phyloP scores from a whole-genome alignment of 2,329 filamentous ascomycete genomes.

The Gnomoniopsis smithogilvyi region DNA sequence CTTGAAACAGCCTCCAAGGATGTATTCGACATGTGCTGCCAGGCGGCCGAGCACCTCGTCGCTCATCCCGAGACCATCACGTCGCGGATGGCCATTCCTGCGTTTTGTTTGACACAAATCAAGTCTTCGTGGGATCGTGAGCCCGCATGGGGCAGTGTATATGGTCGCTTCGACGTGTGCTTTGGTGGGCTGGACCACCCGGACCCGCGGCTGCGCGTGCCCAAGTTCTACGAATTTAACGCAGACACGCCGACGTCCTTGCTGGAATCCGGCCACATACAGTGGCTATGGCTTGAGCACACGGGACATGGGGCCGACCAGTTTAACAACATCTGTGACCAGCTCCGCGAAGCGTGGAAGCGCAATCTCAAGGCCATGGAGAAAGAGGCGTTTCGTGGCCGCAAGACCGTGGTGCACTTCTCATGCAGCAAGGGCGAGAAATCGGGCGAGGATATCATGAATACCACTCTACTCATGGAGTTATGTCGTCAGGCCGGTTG shows the following conservation, averaged over 20 bases:
- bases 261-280: conserved; percentile 4
- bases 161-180: conserved; percentile 14
- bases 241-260: conserved; percentile 14
- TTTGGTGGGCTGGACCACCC: conserved; percentile 14
- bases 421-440: background rate
- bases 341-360: conserved; percentile 9
- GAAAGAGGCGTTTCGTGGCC: background rate
- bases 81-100: conserved; percentile 9
- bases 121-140: conserved; percentile 7
- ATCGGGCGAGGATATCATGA: background rate
- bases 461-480: background rate
- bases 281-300: conserved; percentile 15
- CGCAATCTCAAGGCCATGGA: conserved; percentile 8
- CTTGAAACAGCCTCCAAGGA: conserved; percentile 10
- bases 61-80: conserved; percentile 11
- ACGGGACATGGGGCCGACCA: conserved; percentile 13
- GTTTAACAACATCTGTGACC: conserved; percentile 5
- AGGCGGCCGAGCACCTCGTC: conserved; percentile 14
- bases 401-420: background rate
- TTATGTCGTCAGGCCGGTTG: background rate
- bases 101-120: conserved; percentile 10
- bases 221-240: conserved; percentile 17
- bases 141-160: conserved; percentile 15
- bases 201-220: conserved; percentile 1
- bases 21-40: conserved; percentile 17